Evolutionary conservation across 164 flowering plant genomes (phyloP).

Genomic region (Litsea cubeba): DNA sequence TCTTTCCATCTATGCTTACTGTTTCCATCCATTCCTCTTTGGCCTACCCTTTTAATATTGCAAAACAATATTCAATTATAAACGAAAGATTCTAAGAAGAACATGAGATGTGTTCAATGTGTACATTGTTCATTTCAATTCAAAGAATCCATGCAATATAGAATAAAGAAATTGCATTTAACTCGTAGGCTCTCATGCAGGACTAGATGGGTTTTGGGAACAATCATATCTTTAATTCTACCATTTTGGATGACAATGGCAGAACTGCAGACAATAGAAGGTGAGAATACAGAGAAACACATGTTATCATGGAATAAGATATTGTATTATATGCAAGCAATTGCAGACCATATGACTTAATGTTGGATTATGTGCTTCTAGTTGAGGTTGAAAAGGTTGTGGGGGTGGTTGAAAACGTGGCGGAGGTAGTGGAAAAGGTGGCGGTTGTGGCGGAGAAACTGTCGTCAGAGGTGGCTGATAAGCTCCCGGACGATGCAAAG

Average conservation of each 20-base stretch:
- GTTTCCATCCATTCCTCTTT: no score
- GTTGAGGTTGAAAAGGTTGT: slow-evolving; percentile 13
- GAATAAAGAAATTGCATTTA: no score
- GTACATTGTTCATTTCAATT: no score
- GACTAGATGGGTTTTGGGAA: slow-evolving; percentile 5
- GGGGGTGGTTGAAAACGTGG: slow-evolving; percentile 25
- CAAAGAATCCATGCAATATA: no score
- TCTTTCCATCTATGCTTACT: no score
- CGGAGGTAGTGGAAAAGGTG: slow-evolving; percentile 27
- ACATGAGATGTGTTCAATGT: no score
- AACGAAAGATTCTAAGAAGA: no score
- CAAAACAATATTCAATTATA: no score
- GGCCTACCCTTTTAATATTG: no score
- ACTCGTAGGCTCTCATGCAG: neutral
- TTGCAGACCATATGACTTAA: no score
- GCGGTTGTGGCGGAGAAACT: slow-evolving; percentile 30
- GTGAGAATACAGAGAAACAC: neutral
- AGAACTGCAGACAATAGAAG: neutral
- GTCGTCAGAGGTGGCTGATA: slow-evolving; percentile 24
- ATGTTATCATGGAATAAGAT: neutral
- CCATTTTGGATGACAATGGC: slow-evolving; percentile 10
- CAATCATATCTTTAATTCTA: slow-evolving; percentile 1
- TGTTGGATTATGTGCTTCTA: neutral
- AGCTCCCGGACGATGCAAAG: slow-evolving; percentile 25
- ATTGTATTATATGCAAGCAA: no score